phyloP scores from a whole-genome alignment of 1,284 basidiomycete species.

The Rhodotorula sp. region DNA sequence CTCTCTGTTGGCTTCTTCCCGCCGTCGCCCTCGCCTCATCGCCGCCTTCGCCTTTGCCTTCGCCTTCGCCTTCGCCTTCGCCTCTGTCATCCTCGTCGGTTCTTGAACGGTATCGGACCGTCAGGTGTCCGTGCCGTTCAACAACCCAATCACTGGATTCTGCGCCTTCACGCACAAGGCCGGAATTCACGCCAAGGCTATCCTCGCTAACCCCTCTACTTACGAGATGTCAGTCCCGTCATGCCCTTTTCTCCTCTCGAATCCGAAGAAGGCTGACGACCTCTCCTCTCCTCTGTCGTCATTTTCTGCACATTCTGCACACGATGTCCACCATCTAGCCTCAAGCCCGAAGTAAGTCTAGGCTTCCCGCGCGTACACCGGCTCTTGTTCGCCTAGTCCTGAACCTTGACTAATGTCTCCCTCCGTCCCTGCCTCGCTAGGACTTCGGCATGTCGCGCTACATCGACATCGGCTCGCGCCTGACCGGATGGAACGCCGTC shows the following conservation, averaged over 20 bases:
- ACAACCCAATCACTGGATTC: conserved; percentile 85
- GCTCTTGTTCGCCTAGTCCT: too few relatives aligned
- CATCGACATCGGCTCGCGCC: conserved; percentile 82
- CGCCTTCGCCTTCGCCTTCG: too few relatives aligned
- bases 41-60: too few relatives aligned
- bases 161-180: conserved; percentile 99
- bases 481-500: conserved; percentile 58
- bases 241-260: conserved; percentile 1
- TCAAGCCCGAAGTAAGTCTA: conserved; percentile 61
- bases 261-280: not conserved
- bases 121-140: conserved; percentile 88
- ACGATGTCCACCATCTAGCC: conserved; percentile 29
- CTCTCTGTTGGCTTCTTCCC: too few relatives aligned
- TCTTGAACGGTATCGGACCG: too few relatives aligned
- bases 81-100: too few relatives aligned
- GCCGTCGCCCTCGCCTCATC: too few relatives aligned
- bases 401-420: conserved; percentile 42
- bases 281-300: conserved; percentile 30
- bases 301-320: too few relatives aligned
- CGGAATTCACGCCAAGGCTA: conserved; percentile 99
- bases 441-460: conserved; percentile 98
- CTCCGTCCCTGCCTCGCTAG: not conserved
- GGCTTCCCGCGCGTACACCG: not conserved
- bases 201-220: conserved; percentile 98
- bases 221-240: conserved; percentile 68